A percentile compares a stretch with the other conserved stretches of the same genome.
Conservation (phyloP, 2,329 filamentous ascomycete species). For the Verticillium tricorpus region DNA sequence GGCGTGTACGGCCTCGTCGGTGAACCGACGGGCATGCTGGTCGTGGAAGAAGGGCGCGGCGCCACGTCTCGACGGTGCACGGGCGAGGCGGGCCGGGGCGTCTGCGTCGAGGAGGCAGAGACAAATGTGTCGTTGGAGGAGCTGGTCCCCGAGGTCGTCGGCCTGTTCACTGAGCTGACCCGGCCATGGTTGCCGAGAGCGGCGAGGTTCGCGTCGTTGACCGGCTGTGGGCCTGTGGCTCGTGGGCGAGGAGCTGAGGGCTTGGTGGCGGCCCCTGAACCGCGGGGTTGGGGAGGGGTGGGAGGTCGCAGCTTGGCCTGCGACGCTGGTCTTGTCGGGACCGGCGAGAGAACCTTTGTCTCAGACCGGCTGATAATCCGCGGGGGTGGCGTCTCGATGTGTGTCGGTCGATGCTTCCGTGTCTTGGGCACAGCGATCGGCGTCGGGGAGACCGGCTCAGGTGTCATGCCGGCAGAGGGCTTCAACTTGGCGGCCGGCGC, state of each 20-base stretch:
- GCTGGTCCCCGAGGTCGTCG: conserved; percentile 13
- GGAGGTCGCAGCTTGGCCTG: conserved; percentile 23
- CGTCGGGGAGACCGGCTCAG: neutral
- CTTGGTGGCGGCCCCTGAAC: conserved; percentile 6
- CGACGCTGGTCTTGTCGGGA: conserved; percentile 23
- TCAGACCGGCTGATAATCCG: conserved; percentile 11
- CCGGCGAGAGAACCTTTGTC: conserved; percentile 23
- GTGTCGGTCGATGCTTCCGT: conserved; percentile 6
- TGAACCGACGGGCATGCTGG: conserved; percentile 26
- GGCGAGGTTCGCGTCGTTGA: neutral
- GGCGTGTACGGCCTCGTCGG: conserved; percentile 29
- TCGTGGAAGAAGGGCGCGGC: conserved; percentile 8
- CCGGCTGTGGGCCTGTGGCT: neutral
- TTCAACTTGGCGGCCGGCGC: neutral
- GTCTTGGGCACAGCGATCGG: conserved; percentile 5
- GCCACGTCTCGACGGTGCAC: conserved; percentile 4
- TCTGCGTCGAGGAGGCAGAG: conserved; percentile 23
- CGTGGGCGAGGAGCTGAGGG: conserved; percentile 3
- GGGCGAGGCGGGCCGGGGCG: conserved; percentile 4
- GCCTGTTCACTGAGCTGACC: conserved; percentile 8
- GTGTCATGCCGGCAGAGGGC: neutral
- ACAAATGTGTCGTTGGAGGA: conserved; percentile 18
- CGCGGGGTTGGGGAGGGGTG: conserved; percentile 30
- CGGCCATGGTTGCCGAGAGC: neutral
- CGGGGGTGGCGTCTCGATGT: conserved; percentile 11